Evolutionary conservation across 2,329 filamentous ascomycete genomes (phyloP), one percentile per base, ranked within the genome.

Genomic region (Elsinoe batatas): DNA sequence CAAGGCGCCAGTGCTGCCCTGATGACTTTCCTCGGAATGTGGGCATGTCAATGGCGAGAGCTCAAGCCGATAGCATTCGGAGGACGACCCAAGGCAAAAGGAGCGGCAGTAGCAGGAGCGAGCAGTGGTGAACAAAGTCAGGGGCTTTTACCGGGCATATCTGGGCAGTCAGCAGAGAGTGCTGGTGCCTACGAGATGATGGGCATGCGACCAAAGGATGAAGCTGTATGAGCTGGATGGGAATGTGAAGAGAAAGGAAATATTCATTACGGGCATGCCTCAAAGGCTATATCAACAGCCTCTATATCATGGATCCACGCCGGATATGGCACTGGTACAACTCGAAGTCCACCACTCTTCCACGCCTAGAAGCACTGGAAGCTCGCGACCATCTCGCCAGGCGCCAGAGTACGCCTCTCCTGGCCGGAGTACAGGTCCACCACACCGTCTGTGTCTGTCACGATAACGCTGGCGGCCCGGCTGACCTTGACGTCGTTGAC

Each of bases 11-110:
- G 81, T 61, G 77, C 79, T 4, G 72, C 72, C 0, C 66, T 86
- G 36, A 87, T 87, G 82, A 81, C 78, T 7, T 80, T 76, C 46
- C 74, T 93, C 1, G 91, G 88, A 3, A 85, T 94, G 36, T 97
- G 91, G 88, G 88, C 85, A 2, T 97, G 91, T 68, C 88, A 85
- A 65, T 94, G 90, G 77, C 79, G 91, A 58, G 93, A 98, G 71
- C 74, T 98, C 56, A 79, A 83, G 65, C 91, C 93, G 10, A 94
- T 97, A 63, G 85, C 81, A 58, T 96, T 97, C 66, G 89, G 89
- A 17, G 85, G 85, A 2, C 75, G 72, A 43, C 63, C 65, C 6
- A 66, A 66, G 58, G 56, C 49, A 46, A 36, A 37, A 20, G 47
- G 42, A 44, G 54, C 59, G 7, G 61, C 56, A 54, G 57, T 62